A percentile compares a stretch with the other conserved stretches of the same genome.
Conservation (phyloP, 805 yeast species). For the Pichia exigua region DNA sequence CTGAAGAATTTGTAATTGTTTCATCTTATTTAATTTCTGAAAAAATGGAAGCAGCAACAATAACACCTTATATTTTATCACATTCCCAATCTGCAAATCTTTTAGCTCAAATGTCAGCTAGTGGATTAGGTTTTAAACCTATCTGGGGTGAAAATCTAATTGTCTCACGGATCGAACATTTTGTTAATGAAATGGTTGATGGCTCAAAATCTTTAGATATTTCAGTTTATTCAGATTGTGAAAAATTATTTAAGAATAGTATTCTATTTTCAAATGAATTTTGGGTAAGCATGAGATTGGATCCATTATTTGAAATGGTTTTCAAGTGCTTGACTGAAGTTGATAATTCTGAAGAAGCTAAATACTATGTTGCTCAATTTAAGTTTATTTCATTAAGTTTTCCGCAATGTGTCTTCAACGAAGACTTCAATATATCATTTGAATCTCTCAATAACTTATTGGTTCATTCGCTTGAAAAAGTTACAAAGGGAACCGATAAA, state of each 20-base stretch:
- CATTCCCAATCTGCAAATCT: conserved; percentile 13
- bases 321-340: conserved; percentile 10
- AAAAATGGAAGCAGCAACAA: conserved; percentile 1
- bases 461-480: conserved; percentile 13
- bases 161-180: conserved; percentile 15
- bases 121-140: conserved; percentile 14
- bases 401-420: conserved; percentile 20
- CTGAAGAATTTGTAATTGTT: conserved; percentile 14
- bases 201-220: conserved; percentile 10
- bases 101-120: conserved; percentile 14
- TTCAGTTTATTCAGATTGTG: conserved; percentile 18
- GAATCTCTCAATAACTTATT: conserved; percentile 19
- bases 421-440: conserved; percentile 15
- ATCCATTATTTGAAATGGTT: conserved; percentile 15
- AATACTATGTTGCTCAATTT: conserved; percentile 18
- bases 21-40: conserved; percentile 13
- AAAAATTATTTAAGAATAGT: conserved; percentile 13
- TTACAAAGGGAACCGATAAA: conserved; percentile 18
- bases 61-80: conserved; percentile 14
- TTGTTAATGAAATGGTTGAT: conserved; percentile 21
- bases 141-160: conserved; percentile 17
- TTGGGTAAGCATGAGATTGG: conserved; percentile 21
- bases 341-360: conserved; percentile 15
- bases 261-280: conserved; percentile 20
- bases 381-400: conserved; percentile 21